Evolutionary conservation across 106 monocot genomes (phyloP), one percentile per base, ranked within the genome.

Genomic region (Dendrobium catenatum): DNA sequence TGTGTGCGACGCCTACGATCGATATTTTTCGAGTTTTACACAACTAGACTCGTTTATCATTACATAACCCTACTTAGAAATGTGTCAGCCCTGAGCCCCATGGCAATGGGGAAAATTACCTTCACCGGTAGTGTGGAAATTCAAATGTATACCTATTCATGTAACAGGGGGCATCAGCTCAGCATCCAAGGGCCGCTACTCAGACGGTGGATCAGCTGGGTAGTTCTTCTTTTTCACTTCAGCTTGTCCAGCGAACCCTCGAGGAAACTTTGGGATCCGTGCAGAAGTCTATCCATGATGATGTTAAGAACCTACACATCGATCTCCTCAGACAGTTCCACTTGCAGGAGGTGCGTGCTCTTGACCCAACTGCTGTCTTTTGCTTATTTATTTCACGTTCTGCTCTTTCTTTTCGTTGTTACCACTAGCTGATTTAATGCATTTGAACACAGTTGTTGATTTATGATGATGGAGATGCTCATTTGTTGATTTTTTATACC

Each of bases 301-400:
- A 95, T 75, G 98, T 98, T 79, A 89, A 86, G 70, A 95, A 95
- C 74, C 91, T 98, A 31, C 98, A 98, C 79, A 91, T 98, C 61
- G 98, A 98, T 58, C 81, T 98, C 68, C 79, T 98, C 77, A 89
- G 98, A 73, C 98, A 98, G 80, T 93, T 98, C 83, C 98, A 98
- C 70, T 86, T 93, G 89, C 91, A 95, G 43, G 95, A 98, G 98
- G 98, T 98, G 80, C 9, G 24, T 79, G 51, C 13, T 51, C 51
- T 6, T 74, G 2, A 70, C 37, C 40, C 37, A 20, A 37, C 51
- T 51, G 51, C 51, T 2, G 51, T 51, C 51, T 13, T 51, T 51
- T 10, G 51, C 15, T 51, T 51, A 10, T 51, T 13, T 51, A 51
- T 11, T 51, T 51, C 15, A 51, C 10, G 13, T 51, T 11, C 51